phyloP scores from a whole-genome alignment of 306 rosid species.

The Vigna radiata region DNA sequence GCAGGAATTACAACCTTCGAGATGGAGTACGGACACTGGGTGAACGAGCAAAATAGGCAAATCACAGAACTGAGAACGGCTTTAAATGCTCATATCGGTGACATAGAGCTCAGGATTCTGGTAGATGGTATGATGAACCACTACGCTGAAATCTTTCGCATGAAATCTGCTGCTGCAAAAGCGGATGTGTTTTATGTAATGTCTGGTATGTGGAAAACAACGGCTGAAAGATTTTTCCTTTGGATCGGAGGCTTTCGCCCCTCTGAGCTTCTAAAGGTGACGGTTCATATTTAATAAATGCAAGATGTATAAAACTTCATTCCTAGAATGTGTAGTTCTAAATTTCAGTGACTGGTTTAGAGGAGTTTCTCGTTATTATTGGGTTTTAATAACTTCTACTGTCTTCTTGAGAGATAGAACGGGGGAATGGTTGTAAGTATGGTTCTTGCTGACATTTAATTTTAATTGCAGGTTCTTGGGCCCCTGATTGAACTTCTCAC shows the following conservation, averaged over 20 bases:
- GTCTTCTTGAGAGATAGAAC: conserved; percentile 6
- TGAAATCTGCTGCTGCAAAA: conserved; percentile 89
- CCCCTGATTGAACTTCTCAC: conserved; percentile 77
- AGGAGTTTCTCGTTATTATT: conserved; percentile 3
- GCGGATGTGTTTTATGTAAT: conserved; percentile 89
- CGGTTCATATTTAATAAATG: conserved; percentile 20
- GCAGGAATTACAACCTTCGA: conserved; percentile 82
- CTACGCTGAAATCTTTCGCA: conserved; percentile 72
- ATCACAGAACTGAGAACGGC: conserved; percentile 75
- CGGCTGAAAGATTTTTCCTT: conserved; percentile 86
- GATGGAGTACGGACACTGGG: conserved; percentile 92
- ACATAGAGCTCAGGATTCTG: conserved; percentile 76
- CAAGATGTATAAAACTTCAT: conserved; percentile 3
- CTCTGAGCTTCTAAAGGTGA: conserved; percentile 93
- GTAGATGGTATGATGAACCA: conserved; percentile 80
- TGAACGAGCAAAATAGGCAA: conserved; percentile 81
- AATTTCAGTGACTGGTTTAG: background rate
- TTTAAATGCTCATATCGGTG: conserved; percentile 68
- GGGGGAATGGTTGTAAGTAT: background rate
- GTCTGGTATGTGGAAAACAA: conserved; percentile 96
- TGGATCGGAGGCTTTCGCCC: conserved; percentile 99
- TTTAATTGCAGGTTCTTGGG: conserved; percentile 72
- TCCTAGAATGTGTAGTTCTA: conserved; percentile 11
- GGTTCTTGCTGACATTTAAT: conserved; percentile 19
- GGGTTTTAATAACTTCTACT: conserved; percentile 2